A percentile compares a stretch with the other conserved stretches of the same genome.
These are phyloP conservation scores for Aspergillaceae sp. DNA, from an alignment of 2,329 filamentous ascomycete genomes.

Conservation along the genomic window DNA sequence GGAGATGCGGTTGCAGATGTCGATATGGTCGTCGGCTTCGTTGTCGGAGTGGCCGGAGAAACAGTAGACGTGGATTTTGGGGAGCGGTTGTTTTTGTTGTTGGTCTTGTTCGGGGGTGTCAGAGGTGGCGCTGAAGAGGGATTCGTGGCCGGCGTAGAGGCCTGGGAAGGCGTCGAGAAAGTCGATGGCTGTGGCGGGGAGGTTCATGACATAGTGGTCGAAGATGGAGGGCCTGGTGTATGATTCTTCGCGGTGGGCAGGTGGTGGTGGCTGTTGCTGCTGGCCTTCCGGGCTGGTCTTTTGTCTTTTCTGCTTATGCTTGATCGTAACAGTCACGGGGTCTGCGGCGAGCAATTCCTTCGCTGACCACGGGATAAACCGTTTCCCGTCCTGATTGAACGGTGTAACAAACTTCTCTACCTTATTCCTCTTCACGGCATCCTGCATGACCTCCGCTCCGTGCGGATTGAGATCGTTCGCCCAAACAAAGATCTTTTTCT, in stretches of 20 bases:
- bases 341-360: conserved; percentile 41
- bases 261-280: background rate
- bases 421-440: conserved; percentile 70
- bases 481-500: conserved; percentile 84
- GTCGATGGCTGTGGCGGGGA: conserved; percentile 78
- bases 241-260: conserved; percentile 5
- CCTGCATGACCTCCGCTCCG: conserved; percentile 63
- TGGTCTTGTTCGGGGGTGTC: too few species aligned
- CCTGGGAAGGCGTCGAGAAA: conserved; percentile 74
- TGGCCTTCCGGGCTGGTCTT: conserved; percentile 11
- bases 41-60: conserved; percentile 78
- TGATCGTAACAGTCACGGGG: conserved; percentile 48
- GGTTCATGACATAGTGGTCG: conserved; percentile 96
- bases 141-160: conserved; percentile 64
- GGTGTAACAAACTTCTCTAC: conserved; percentile 64
- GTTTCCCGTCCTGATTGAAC: conserved; percentile 72
- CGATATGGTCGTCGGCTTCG: conserved; percentile 49
- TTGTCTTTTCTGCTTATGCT: conserved; percentile 34
- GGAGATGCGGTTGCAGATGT: conserved; percentile 61
- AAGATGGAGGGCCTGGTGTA: conserved; percentile 57
- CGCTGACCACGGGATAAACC: conserved; percentile 67
- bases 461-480: conserved; percentile 96
- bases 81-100: conserved; percentile 45
- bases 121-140: conserved; percentile 54
- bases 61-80: conserved; percentile 88